Percentiles rank a stretch among this genome's conserved stretches.
phyloP scores from a whole-genome alignment of 208 protist genomes.

The Trichomonas gallinae region DNA sequence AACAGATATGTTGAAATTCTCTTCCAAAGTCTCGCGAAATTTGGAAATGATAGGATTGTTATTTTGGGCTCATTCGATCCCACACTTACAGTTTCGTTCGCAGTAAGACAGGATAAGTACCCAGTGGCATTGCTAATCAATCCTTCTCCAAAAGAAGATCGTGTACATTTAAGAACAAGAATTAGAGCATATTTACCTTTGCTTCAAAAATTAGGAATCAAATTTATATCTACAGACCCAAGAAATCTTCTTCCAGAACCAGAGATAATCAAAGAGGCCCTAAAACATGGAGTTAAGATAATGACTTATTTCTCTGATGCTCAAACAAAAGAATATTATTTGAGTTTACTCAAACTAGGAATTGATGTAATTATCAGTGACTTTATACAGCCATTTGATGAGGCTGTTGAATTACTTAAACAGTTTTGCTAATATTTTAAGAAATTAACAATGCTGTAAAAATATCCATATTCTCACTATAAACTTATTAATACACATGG shows the following conservation, averaged over 20 bases:
- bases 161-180: neutral
- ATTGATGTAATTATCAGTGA: neutral
- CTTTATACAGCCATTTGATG: neutral
- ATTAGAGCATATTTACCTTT: neutral
- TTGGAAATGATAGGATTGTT: neutral
- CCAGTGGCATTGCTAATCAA: neutral
- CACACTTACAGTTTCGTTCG: neutral
- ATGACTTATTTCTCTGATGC: neutral
- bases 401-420: neutral
- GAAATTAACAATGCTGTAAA: too few species aligned
- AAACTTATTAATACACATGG: too few species aligned
- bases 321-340: neutral
- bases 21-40: neutral
- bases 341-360: neutral
- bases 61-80: neutral
- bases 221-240: neutral
- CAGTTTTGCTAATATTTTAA: too few species aligned
- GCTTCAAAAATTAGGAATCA: neutral
- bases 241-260: neutral
- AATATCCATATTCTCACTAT: too few species aligned
- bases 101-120: neutral
- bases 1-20: neutral
- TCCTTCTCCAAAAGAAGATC: neutral
- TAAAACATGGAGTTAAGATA: neutral
- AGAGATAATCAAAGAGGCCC: neutral